Evolutionary conservation across 805 yeast species (phyloP), one percentile per base, ranked within the genome.

Genomic region (Blastobotrys mokoenaii): DNA sequence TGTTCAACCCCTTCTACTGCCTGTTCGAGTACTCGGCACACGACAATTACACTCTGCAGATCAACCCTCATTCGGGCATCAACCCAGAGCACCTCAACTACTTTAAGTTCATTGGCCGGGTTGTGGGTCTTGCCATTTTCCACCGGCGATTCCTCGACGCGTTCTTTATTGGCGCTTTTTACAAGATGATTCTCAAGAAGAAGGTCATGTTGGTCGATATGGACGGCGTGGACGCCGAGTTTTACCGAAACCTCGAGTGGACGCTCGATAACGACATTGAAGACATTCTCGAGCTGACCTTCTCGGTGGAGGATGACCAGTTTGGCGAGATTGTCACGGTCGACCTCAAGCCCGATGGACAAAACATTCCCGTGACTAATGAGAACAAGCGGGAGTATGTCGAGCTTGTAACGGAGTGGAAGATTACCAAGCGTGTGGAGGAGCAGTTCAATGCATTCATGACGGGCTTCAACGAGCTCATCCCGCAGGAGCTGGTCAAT

Each of bases 191-290:
- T 84, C 73, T 93, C 57, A 86, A 80, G 62, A 93, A 93, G 67
- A 88, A 88, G 71, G 96, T 93, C 54, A 90, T 87, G 1, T 71
- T 93, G 55, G 95, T 86, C 65, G 99, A 93, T 68, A 84, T 93
- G 94, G 98, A 93, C 67, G 95, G 97, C 67, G 97, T 94, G 49
- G 99, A 93, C 67, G 90, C 96, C 18, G 97, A 93, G 62, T 88
- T 90, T 69, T 87, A 87, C 70, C 80, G 93, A 61, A 90, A 96
- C 18, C 72, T 93, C 66, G 85, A 86, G 60, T 93, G 98, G 98
- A 86, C 88, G 65, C 71, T 88, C 51, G 97, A 93, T 59, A 90
- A 93, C 63, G 96, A 88, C 63, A 90, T 93, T 59, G 84, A 93
- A 29, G 90, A 80, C 49, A 71, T 90, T 30, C 72, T 93, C 51